These are phyloP conservation scores for Lipomyces yamanashiensis DNA, from an alignment of 805 yeast genomes.

Conservation along the genomic window DNA sequence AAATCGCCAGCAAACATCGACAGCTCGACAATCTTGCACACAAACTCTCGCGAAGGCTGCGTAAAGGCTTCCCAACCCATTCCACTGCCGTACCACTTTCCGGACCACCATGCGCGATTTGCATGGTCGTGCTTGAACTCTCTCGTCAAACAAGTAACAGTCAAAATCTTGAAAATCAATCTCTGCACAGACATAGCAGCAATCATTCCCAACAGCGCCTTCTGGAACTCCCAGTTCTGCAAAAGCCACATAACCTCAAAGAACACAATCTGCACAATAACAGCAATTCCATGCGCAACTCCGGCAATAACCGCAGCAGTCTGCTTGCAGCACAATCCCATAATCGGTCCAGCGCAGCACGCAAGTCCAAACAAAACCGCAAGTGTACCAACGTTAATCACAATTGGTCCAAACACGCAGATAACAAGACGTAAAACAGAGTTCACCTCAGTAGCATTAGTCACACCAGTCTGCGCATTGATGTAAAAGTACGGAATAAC, in stretches of 20 bases:
- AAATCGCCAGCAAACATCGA: conserved; percentile 98
- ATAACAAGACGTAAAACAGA: conserved; percentile 66
- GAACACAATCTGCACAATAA: conserved; percentile 80
- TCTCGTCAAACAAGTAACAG: conserved; percentile 79
- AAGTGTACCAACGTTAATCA: conserved; percentile 82
- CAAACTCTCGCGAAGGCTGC: conserved; percentile 94
- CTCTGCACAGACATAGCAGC: conserved; percentile 88
- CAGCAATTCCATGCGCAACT: conserved; percentile 94
- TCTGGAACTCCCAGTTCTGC: conserved; percentile 87
- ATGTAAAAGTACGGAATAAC: conserved; percentile 77
- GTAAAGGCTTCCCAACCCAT: conserved; percentile 93
- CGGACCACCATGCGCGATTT: conserved; percentile 99
- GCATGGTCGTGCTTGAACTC: conserved; percentile 95
- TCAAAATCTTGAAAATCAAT: conserved; percentile 80
- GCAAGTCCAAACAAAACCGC: conserved; percentile 78
- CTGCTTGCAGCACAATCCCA: conserved; percentile 93
- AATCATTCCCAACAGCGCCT: conserved; percentile 83
- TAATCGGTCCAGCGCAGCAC: conserved; percentile 96
- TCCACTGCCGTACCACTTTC: conserved; percentile 97
- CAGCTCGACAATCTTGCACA: conserved; percentile 90
- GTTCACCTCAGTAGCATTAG: conserved; percentile 52
- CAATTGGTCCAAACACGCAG: conserved; percentile 83
- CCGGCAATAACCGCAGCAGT: conserved; percentile 96
- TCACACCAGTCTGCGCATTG: conserved; percentile 86
- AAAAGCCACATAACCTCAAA: conserved; percentile 96